Conservation (phyloP, 208 protist genomes). For the Acanthamoeba sp. region DNA sequence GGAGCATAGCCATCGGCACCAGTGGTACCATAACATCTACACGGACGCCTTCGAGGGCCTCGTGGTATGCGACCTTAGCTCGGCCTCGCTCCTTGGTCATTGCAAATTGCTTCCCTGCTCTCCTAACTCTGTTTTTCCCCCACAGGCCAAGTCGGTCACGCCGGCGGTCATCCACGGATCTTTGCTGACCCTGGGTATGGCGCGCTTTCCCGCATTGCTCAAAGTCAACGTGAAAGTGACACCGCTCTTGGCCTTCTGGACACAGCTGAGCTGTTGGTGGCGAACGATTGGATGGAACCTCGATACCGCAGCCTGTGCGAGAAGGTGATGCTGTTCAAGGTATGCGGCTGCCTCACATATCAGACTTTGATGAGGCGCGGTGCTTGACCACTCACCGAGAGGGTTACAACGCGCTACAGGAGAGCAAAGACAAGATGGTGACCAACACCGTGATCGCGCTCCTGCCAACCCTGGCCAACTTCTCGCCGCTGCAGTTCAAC, state of each 20-base stretch:
- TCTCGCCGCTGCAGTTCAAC: slow-evolving; percentile 77
- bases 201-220: not conserved
- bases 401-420: not conserved
- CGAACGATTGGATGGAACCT: slow-evolving; percentile 76
- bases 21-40: slow-evolving; percentile 34
- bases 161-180: slow-evolving; percentile 86
- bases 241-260: not conserved
- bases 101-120: slow-evolving; percentile 81
- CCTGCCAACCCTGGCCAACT: slow-evolving; percentile 85
- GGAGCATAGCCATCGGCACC: slow-evolving; percentile 23
- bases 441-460: slow-evolving; percentile 84
- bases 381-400: no score
- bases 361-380: not conserved
- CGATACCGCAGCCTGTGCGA: slow-evolving; percentile 83
- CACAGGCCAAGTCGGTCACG: slow-evolving; percentile 66
- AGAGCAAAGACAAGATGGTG: slow-evolving; percentile 82
- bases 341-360: no score
- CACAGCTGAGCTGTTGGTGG: slow-evolving; percentile 83
- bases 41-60: slow-evolving; percentile 10
- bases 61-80: not conserved
- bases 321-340: slow-evolving; percentile 82
- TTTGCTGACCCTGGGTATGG: slow-evolving; percentile 79
- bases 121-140: no score
- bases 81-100: no score
- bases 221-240: no score